A percentile compares a stretch with the other conserved stretches of the same genome.
phyloP scores from a whole-genome alignment of 306 rosid species.

The Nissolia schottii region DNA sequence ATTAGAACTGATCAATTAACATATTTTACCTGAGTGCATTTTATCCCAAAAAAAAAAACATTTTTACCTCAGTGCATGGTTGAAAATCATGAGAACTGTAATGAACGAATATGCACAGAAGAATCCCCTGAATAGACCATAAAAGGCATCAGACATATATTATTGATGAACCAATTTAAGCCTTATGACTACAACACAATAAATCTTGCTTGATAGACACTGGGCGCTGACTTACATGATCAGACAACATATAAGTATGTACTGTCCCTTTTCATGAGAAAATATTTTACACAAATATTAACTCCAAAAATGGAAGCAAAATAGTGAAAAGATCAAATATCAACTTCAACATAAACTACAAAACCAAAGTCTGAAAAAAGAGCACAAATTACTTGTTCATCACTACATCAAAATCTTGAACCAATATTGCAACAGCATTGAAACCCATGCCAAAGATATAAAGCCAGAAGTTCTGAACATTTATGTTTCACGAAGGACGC shows the following conservation, averaged over 20 bases:
- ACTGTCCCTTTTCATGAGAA: constrained; percentile 10
- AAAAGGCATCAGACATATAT: constrained; percentile 20
- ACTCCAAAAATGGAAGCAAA: not conserved
- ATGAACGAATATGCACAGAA: constrained; percentile 86
- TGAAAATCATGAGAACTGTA: constrained; percentile 85
- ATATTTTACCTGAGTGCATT: constrained; percentile 69
- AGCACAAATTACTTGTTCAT: constrained; percentile 60
- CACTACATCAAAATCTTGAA: constrained; percentile 95
- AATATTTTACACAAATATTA: constrained; percentile 4
- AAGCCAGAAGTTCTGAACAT: constrained; percentile 97
- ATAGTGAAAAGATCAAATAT: not conserved
- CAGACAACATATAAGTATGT: not conserved
- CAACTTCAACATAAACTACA: constrained; percentile 14
- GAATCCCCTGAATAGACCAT: constrained; percentile 70
- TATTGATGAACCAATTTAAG: not conserved
- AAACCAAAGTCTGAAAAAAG: constrained; percentile 26
- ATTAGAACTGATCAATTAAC: constrained; percentile 10
- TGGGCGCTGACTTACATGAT: not conserved
- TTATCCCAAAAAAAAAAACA: too few species aligned
- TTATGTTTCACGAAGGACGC: constrained; percentile 92
- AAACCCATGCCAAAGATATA: constrained; percentile 88
- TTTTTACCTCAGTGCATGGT: constrained; percentile 88
- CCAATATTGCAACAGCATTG: constrained; percentile 82
- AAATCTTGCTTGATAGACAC: not conserved
- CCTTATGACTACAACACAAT: not conserved